Evolutionary conservation across 768 basidiomycete genomes (phyloP).

Genomic region (Tulasnella sp.): DNA sequence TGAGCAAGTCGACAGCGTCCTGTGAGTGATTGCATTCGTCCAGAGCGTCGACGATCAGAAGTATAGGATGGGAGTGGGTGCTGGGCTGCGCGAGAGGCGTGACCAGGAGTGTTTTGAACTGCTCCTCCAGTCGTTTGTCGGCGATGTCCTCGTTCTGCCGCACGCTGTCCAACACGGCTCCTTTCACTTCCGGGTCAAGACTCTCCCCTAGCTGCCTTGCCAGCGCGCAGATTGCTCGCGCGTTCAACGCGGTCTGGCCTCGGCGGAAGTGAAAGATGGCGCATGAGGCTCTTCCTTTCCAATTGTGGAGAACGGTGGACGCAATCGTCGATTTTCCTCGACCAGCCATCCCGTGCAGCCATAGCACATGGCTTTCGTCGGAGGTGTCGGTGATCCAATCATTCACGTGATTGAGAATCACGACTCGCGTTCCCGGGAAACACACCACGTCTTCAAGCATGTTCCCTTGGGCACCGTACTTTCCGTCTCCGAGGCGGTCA

Average conservation of each 20-base stretch:
- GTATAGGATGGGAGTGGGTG: background rate
- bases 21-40: background rate
- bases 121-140: background rate
- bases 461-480: background rate
- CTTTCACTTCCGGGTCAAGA: background rate
- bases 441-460: background rate
- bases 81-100: background rate
- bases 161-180: background rate
- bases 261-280: background rate
- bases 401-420: background rate
- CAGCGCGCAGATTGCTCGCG: background rate
- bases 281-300: background rate
- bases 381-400: background rate
- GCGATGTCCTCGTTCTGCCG: background rate
- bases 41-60: background rate
- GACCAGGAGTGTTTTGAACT: background rate
- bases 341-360: background rate
- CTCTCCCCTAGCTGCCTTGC: background rate
- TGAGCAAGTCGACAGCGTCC: background rate
- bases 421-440: background rate
- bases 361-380: background rate
- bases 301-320: background rate
- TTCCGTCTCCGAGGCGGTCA: background rate
- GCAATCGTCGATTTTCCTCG: background rate
- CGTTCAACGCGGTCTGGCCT: background rate